These are phyloP conservation scores for Ophiostoma australiae DNA, from an alignment of 2,329 filamentous ascomycete genomes.

Conservation along the genomic window DNA sequence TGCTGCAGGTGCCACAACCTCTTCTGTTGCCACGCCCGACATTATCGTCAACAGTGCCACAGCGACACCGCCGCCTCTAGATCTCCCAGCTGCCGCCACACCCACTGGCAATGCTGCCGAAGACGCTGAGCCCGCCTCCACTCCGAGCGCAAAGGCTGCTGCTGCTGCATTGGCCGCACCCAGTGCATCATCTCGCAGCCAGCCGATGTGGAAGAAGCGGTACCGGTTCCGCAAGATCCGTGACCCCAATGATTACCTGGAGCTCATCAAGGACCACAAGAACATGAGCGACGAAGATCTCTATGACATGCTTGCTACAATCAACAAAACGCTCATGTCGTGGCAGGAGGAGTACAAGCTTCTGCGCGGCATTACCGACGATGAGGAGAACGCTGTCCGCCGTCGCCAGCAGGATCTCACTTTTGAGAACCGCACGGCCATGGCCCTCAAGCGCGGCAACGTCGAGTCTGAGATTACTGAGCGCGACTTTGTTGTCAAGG, in stretches of 20 bases:
- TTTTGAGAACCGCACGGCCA: constrained; percentile 37
- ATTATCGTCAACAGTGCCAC: constrained; percentile 18
- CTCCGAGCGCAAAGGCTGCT: neutral
- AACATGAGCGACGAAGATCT: constrained; percentile 46
- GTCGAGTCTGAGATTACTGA: constrained; percentile 44
- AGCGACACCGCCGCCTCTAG: constrained; percentile 13
- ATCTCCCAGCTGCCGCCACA: neutral
- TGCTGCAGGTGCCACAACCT: neutral
- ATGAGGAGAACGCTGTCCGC: constrained; percentile 53
- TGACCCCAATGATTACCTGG: constrained; percentile 46
- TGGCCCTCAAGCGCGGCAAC: constrained; percentile 45
- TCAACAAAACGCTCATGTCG: constrained; percentile 44
- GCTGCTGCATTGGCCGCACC: neutral
- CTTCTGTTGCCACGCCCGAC: constrained; percentile 8
- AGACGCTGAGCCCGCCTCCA: neutral
- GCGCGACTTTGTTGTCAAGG: constrained; percentile 50
- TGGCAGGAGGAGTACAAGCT: constrained; percentile 54
- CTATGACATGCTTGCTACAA: constrained; percentile 41
- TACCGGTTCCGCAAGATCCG: constrained; percentile 49
- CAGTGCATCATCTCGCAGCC: constrained; percentile 19
- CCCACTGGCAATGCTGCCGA: neutral
- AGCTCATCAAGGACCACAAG: constrained; percentile 47
- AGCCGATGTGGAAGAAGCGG: constrained; percentile 34
- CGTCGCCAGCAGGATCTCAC: constrained; percentile 41
- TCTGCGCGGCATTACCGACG: constrained; percentile 49